phyloP scores from a whole-genome alignment of 306 rosid species.

The Trifolium repens region DNA sequence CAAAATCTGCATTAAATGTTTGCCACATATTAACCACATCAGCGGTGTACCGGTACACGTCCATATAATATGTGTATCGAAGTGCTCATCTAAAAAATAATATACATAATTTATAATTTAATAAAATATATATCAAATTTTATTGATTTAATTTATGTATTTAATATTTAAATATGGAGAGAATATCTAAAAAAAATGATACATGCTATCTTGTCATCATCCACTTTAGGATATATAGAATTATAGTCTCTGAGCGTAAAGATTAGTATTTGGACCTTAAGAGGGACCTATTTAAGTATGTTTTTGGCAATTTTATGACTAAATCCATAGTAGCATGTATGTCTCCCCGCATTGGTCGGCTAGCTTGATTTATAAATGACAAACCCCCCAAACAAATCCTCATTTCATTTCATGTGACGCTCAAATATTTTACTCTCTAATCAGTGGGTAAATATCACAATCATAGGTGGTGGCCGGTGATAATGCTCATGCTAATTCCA shows the following conservation, averaged over 20 bases:
- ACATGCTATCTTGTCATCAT: no score
- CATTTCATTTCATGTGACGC: slow-evolving; percentile 43
- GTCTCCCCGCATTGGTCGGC: slow-evolving; percentile 48
- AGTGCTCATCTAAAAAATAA: no score
- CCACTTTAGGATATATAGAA: slow-evolving; percentile 27
- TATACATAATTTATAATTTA: no score
- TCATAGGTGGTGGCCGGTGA: slow-evolving; percentile 34
- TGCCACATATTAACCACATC: no score
- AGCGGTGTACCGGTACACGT: no score
- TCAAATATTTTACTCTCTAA: slow-evolving; percentile 37
- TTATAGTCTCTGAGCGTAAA: slow-evolving; percentile 36
- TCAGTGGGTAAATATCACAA: slow-evolving; percentile 46
- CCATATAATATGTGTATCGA: no score
- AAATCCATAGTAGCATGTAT: slow-evolving; percentile 26
- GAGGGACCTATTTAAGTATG: slow-evolving; percentile 13
- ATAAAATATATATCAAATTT: no score
- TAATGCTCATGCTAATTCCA: slow-evolving; percentile 6
- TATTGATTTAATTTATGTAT: no score
- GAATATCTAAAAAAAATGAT: no score
- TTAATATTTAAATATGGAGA: no score
- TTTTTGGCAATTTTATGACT: slow-evolving; percentile 39
- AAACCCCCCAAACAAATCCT: slow-evolving; percentile 33
- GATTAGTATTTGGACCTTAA: slow-evolving; percentile 40
- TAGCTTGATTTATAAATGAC: slow-evolving; percentile 35
- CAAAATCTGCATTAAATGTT: no score